Conservation (phyloP, 2,329 filamentous ascomycete genomes). For the Fusarium sp. region DNA sequence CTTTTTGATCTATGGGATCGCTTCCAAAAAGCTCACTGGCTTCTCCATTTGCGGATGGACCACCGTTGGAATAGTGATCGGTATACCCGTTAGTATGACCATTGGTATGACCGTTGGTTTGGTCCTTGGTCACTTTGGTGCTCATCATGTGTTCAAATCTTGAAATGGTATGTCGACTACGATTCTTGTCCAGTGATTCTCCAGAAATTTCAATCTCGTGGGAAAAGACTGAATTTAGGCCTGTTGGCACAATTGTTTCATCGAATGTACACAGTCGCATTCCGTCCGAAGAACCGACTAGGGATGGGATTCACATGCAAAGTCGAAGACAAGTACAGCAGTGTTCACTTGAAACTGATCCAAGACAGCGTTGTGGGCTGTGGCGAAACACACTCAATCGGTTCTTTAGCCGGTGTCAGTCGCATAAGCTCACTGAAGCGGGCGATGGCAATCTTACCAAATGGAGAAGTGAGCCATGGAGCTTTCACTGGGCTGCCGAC, state of each 20-base stretch:
- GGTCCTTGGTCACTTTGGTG: conserved; percentile 5
- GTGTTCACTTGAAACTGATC: neutral
- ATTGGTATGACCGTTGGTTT: conserved; percentile 1
- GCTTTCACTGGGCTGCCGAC: conserved; percentile 4
- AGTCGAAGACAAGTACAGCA: conserved; percentile 1
- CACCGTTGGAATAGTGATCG: conserved; percentile 6
- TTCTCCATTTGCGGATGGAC: conserved; percentile 6
- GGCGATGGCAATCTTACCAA: neutral
- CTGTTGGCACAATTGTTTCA: conserved; percentile 4
- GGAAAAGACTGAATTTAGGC: conserved; percentile 9
- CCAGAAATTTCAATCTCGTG: neutral
- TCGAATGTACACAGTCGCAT: conserved; percentile 9
- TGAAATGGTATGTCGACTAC: conserved; percentile 4
- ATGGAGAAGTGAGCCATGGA: conserved; percentile 1
- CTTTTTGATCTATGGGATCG: conserved; percentile 4
- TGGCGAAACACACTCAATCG: conserved; percentile 6
- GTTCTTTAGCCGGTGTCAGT: conserved; percentile 13
- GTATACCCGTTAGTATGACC: neutral
- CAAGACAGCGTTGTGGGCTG: conserved; percentile 1
- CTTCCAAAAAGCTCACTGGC: conserved; percentile 4
- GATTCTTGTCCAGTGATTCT: conserved; percentile 2
- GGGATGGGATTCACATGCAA: conserved; percentile 4
- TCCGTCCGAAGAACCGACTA: conserved; percentile 8
- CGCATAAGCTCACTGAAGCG: conserved; percentile 9
- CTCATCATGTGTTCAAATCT: conserved; percentile 7